Evolutionary conservation across 1,284 basidiomycete species (phyloP), one percentile per base, ranked within the genome.

Genomic region (Porogramme epimiltina): DNA sequence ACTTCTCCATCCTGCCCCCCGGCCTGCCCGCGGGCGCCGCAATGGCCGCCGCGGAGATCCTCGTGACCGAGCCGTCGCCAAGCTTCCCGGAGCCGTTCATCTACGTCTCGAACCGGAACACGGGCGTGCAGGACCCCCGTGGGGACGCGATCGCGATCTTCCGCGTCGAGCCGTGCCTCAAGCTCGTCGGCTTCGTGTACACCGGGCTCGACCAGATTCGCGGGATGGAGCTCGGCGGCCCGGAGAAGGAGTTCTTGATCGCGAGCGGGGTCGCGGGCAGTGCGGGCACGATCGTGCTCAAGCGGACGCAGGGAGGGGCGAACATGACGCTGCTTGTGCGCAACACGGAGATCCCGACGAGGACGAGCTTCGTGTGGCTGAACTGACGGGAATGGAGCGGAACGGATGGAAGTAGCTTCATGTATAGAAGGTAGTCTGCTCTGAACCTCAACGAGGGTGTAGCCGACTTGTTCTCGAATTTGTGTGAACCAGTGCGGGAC

Each of bases 161-260:
- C 60, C 55, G 55, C 20, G 41, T 67, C 47, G 54, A 62, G 48
- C 62, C 64, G 4, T 38, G 55, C 51, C 63, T 68, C 36, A 47
- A 52, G 52, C 67, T 84, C 34, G 64, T 81, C 16, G 73, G 71
- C 18, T 79, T 84, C 49, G 76, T 85, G 26, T 85, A 76, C 62
- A 87, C 84, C 0, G 82, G 84, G n/a, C 67, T 87, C 42, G 69
- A 81, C 53, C 81, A 85, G 63, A 77, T 86, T 46, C 73, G 85
- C 24, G 84, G 82, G 3, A 85, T 87, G 80, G 72, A 77, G 63
- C 72, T 86, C 44, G 80, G 82, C 6, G 77, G 79, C 4, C 74
- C 74, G 6, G 77, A 82, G 47, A 66, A 69, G 38, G 75, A 78
- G 60, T 87, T 79, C 62, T 67, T 88, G 38, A 72, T 83, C 41